A percentile compares a stretch with the other conserved stretches of the same genome.
Evolutionary conservation across 805 yeast genomes (phyloP).

Genomic region (Spathaspora boniae): DNA sequence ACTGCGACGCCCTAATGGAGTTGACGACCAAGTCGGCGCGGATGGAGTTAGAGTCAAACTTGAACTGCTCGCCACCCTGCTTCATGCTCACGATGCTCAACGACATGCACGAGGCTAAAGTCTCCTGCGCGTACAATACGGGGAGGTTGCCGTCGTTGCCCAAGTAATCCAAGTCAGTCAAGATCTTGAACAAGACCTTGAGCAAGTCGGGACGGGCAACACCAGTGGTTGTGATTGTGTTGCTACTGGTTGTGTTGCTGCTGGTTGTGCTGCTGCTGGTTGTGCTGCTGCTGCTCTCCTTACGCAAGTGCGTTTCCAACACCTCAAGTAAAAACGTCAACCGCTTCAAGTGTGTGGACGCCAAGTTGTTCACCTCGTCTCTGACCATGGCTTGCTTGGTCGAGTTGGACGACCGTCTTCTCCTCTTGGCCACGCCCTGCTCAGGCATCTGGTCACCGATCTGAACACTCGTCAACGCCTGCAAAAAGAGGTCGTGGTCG

Average conservation of each 20-base stretch:
- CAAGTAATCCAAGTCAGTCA: conserved; percentile 75
- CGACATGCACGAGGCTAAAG: conserved; percentile 81
- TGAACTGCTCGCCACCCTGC: conserved; percentile 18
- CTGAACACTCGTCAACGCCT: conserved; percentile 57
- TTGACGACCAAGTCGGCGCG: conserved; percentile 90
- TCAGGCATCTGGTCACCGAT: conserved; percentile 47
- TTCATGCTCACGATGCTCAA: conserved; percentile 59
- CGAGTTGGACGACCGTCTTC: conserved; percentile 77
- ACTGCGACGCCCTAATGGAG: conserved; percentile 80
- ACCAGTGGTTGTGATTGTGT: conserved; percentile 9
- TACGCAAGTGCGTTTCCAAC: conserved; percentile 51
- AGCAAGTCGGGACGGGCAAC: conserved; percentile 45
- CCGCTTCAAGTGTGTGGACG: conserved; percentile 73
- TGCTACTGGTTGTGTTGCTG: no score
- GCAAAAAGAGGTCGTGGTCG: conserved; percentile 53
- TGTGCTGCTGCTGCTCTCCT: conserved; percentile 18
- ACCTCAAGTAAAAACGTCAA: conserved; percentile 78
- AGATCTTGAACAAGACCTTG: conserved; percentile 52
- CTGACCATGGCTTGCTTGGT: conserved; percentile 72
- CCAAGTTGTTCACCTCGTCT: conserved; percentile 68
- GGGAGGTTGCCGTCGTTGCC: conserved; percentile 92
- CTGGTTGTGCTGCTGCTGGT: no score
- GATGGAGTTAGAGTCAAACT: conserved; percentile 59
- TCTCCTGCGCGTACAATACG: conserved; percentile 85
- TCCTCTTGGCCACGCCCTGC: conserved; percentile 62